phyloP scores from a whole-genome alignment of 495 filamentous ascomycete species.

The Pyrenula massariospora region DNA sequence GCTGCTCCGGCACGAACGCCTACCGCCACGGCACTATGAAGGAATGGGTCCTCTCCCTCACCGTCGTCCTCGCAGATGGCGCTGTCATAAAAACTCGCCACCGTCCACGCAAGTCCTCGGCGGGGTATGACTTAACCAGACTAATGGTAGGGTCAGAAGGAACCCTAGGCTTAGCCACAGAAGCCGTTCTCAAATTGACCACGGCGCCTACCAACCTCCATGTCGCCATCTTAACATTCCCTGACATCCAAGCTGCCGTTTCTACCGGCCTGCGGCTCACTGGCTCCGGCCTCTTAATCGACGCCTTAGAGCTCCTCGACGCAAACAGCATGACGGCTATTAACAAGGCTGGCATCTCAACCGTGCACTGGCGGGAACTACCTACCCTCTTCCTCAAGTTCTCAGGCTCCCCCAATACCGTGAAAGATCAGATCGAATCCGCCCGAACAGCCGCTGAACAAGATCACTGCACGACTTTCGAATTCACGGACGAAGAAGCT shows the following conservation, averaged over 20 bases:
- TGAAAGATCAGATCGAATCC: slow-evolving; percentile 49
- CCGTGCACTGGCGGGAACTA: slow-evolving; percentile 43
- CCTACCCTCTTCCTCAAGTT: slow-evolving; percentile 61
- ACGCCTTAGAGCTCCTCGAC: slow-evolving; percentile 53
- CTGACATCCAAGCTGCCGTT: slow-evolving; percentile 41
- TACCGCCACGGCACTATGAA: slow-evolving; percentile 61
- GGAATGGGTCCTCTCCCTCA: slow-evolving; percentile 55
- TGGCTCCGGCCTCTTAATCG: slow-evolving; percentile 50
- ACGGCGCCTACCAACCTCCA: slow-evolving; percentile 48
- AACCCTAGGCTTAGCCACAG: slow-evolving; percentile 53
- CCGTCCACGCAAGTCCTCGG: slow-evolving; percentile 52
- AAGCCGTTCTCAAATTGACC: slow-evolving; percentile 51
- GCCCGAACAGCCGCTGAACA: slow-evolving; percentile 42
- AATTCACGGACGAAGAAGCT: slow-evolving; percentile 49
- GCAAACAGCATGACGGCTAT: slow-evolving; percentile 56
- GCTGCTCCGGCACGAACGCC: slow-evolving; percentile 56
- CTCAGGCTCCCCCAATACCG: slow-evolving; percentile 39
- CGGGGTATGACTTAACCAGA: slow-evolving; percentile 53
- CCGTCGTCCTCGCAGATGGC: slow-evolving; percentile 54
- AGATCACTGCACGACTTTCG: slow-evolving; percentile 38
- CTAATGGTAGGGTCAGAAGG: slow-evolving; percentile 55
- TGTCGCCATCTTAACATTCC: slow-evolving; percentile 52
- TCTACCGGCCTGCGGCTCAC: slow-evolving; percentile 48
- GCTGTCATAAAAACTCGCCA: slow-evolving; percentile 55
- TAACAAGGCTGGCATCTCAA: slow-evolving; percentile 43